Percentiles rank a stretch among this genome's conserved stretches.
These are phyloP conservation scores for Bryoerythrophyllum caledonicum DNA, from an alignment of 225 moss, liverwort and hornwort species.

Conservation along the genomic window DNA sequence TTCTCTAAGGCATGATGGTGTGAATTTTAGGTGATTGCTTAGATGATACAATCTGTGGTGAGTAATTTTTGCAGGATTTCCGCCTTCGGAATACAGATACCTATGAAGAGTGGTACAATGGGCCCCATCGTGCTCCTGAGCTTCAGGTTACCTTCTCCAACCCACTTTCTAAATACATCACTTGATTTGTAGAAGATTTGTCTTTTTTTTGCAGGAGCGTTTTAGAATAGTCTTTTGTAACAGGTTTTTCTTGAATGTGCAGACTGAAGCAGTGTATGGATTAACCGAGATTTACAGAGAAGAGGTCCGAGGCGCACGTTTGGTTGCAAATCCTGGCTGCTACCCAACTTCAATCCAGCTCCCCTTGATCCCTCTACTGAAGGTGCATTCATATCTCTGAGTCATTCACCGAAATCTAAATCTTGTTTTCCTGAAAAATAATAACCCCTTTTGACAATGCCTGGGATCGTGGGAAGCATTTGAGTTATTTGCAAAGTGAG, in stretches of 20 bases:
- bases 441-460: not conserved
- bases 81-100: conserved; percentile 63
- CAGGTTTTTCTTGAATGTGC: conserved; percentile 12
- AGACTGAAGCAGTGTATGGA: conserved; percentile 87
- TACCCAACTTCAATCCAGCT: conserved; percentile 89
- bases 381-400: conserved; percentile 37
- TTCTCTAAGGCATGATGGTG: not conserved
- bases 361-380: conserved; percentile 75
- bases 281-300: conserved; percentile 77
- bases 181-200: not conserved
- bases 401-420: not conserved
- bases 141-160: conserved; percentile 52
- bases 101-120: conserved; percentile 95
- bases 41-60: conserved; percentile 17
- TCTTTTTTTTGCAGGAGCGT: not conserved
- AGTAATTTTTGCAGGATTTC: conserved; percentile 65
- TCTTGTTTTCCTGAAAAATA: not conserved
- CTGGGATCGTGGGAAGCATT: conserved; percentile 1
- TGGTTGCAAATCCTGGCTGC: conserved; percentile 91
- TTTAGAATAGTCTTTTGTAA: not conserved
- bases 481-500: no score
- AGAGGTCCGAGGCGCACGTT: conserved; percentile 63
- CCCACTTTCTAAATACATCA: not conserved
- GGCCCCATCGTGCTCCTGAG: conserved; percentile 82
- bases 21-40: not conserved